Evolutionary conservation across 768 basidiomycete genomes (phyloP), one percentile per base, ranked within the genome.

Genomic region (Tricholoma terreum): DNA sequence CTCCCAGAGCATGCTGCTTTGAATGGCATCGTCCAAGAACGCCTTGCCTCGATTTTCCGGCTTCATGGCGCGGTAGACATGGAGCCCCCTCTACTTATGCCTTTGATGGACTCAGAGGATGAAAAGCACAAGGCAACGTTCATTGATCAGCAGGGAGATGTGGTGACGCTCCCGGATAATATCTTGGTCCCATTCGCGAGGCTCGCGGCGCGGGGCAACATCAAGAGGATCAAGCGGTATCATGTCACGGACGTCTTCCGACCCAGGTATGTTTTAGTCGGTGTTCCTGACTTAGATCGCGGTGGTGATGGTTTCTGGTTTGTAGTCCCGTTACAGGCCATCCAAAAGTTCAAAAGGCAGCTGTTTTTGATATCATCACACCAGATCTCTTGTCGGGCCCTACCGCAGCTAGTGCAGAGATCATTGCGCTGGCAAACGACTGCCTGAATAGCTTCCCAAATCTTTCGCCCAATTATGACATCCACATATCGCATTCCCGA

Each of bases 61-160:
- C 79, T 95, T 4, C 95, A 95, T 65, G 95, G 95, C 6, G 94
- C 95, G 3, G 84, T 96, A 1, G 85, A 94, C 60, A 87, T 88
- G 71, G 90, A 91, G 62, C 88, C 93, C 0, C 89, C 93, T 0
- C 71, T 95, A n/a, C 76, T 97, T 10, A 83, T 92, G 69, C 94
- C 90, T 0, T 77, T 84, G 1, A 77, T 82, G 49, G 80, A 85
- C 30, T 73, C 78, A 3, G 83, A 84, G 15, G 86, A 90, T 30
- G 83, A 86, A 31, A 79, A 80, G 40, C 81, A 78, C 6, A 83
- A 86, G 27, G 90, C 89, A 2, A 76, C 84, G 6, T 84, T 92
- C 61, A 80, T 98, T 30, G 94, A 96, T 71, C 76, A 84, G 46
- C 86, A 87, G 55, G 92, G 90, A 1, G 89, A 92, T 60, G 75